Evolutionary conservation across 2,329 filamentous ascomycete species (phyloP), one percentile per base, ranked within the genome.

Genomic region (Fusarium cicatricum): DNA sequence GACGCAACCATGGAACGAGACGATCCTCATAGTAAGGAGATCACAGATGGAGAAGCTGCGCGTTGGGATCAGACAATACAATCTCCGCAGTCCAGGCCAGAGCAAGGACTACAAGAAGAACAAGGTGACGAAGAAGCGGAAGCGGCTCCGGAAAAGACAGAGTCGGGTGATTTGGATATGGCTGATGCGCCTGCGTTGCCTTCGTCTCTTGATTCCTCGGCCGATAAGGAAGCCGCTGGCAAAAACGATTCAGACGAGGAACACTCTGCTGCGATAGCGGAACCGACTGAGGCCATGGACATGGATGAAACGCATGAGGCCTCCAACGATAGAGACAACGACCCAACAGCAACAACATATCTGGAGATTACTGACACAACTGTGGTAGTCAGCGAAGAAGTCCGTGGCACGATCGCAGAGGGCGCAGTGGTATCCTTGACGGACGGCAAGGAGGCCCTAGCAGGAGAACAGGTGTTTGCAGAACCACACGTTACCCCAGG

Each of bases 281-380:
- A 46, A 46, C 16, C 44, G 11, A 23, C 34, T 41, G 58, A 67
- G n/a, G 52, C 52, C 36, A 67, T 69, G 66, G 66, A 69, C 5
- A 26, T 69, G 32, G 62, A 69, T 36, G 48, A 58, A 42, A 26
- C 34, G 14, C 36, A 38, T 17, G 54, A 43, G 26, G n/a, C 12
- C 19, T 19, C 36, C 15, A 16, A 26, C 12, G 36, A 47, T 12
- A 26, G 50, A 21, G 16, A 38, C n/a, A 14, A 38, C 4, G 38
- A 49, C n/a, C 41, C 37, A 42, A 48, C 40, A 21, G 39, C 47
- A 21, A 45, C 45, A 5, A 23, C 51, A 36, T 36, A 40, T 12
- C 33, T 44, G 23, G 52, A 51, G 37, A 49, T 53, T 36, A 10
- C 29, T 50, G 53, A 67, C 45, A 55, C 52, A 21, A 53, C 23